phyloP scores from a whole-genome alignment of 768 basidiomycete species.

The Suillus paluster region DNA sequence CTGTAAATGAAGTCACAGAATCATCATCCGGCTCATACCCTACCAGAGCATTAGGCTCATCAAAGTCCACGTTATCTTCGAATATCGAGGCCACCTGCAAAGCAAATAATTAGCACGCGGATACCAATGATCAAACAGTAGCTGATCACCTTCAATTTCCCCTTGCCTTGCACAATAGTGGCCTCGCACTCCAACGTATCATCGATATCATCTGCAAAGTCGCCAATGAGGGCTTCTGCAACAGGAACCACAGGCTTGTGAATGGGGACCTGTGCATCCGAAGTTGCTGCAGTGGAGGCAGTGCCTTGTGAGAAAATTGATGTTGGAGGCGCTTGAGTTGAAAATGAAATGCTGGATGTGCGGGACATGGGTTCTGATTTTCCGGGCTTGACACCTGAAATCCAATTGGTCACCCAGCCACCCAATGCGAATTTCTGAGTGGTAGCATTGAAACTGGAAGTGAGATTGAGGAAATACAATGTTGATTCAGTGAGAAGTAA shows the following conservation, averaged over 20 bases:
- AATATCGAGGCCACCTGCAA: too few species aligned
- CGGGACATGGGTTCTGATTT: neutral
- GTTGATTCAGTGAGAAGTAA: conserved; percentile 8
- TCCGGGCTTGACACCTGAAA: too few species aligned
- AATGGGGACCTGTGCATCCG: neutral
- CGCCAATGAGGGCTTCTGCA: neutral
- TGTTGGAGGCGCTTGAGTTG: neutral
- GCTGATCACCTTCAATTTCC: too few species aligned
- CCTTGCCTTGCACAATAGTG: neutral
- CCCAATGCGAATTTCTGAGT: neutral
- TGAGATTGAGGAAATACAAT: conserved; percentile 9
- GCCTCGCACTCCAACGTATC: neutral
- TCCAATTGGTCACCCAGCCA: too few species aligned
- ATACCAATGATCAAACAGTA: too few species aligned
- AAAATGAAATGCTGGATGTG: neutral
- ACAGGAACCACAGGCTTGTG: neutral
- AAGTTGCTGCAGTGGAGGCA: neutral
- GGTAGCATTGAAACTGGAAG: neutral
- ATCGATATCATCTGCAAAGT: neutral
- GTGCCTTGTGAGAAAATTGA: neutral
- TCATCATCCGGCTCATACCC: too few species aligned
- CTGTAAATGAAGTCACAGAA: too few species aligned
- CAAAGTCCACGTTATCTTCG: too few species aligned
- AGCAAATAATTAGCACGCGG: too few species aligned
- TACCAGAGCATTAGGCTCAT: too few species aligned